A percentile compares a stretch with the other conserved stretches of the same genome.
Conservation (phyloP, 2,329 filamentous ascomycete species). For the Endoconidiophora polonica region DNA sequence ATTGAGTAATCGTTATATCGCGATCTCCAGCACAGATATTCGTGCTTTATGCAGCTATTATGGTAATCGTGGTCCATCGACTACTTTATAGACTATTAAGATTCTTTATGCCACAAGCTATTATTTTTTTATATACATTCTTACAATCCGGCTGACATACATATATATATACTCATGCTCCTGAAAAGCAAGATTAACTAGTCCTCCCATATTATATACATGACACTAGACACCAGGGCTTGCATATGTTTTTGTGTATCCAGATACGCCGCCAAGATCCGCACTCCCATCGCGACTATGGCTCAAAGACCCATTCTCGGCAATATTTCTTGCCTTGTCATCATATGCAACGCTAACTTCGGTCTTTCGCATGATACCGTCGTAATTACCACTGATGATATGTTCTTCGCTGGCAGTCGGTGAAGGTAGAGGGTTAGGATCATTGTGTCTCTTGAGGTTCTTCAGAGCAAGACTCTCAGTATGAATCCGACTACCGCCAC, state of each 20-base stretch:
- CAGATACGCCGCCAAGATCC: background rate
- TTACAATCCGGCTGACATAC: no score
- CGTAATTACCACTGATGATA: slow-evolving; percentile 21
- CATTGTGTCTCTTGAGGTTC: slow-evolving; percentile 17
- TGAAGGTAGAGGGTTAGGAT: slow-evolving; percentile 21
- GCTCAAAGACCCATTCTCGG: background rate
- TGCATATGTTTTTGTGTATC: background rate
- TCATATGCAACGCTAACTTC: slow-evolving; percentile 18
- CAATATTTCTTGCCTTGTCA: slow-evolving; percentile 6
- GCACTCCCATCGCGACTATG: background rate
- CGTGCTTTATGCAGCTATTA: no score
- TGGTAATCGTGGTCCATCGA: no score
- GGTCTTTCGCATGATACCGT: slow-evolving; percentile 24
- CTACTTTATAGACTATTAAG: no score
- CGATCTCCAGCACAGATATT: no score
- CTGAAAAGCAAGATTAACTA: no score
- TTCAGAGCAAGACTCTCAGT: slow-evolving; percentile 15
- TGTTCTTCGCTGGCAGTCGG: slow-evolving; percentile 23
- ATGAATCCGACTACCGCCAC: slow-evolving; percentile 7
- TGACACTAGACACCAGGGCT: background rate
- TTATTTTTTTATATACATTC: no score
- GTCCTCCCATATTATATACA: no score
- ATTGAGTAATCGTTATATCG: no score
- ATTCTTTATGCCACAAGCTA: no score
- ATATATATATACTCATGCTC: no score